phyloP scores from a whole-genome alignment of 805 yeast genomes.

The Crinitomyces ghanaensis region DNA sequence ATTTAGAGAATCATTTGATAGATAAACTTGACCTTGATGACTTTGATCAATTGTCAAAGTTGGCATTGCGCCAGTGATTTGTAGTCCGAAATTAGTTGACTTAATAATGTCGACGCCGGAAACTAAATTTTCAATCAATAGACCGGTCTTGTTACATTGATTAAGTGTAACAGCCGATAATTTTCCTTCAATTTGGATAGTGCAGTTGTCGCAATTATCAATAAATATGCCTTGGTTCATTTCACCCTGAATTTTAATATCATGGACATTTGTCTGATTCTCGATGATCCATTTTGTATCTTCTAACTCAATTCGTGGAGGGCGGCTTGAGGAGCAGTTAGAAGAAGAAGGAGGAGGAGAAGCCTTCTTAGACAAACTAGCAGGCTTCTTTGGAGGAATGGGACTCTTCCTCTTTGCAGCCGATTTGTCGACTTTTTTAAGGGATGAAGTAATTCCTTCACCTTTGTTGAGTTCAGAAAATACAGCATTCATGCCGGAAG shows the following conservation, averaged over 20 bases:
- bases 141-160: slow-evolving; percentile 58
- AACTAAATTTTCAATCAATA: slow-evolving; percentile 74
- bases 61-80: slow-evolving; percentile 72
- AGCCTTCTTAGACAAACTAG: slow-evolving; percentile 39
- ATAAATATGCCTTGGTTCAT: slow-evolving; percentile 84
- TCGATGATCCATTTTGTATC: slow-evolving; percentile 88
- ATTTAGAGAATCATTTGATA: slow-evolving; percentile 57
- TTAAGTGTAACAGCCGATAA: slow-evolving; percentile 78
- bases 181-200: slow-evolving; percentile 81
- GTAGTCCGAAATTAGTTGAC: slow-evolving; percentile 70
- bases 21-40: slow-evolving; percentile 73
- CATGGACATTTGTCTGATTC: slow-evolving; percentile 54
- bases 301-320: slow-evolving; percentile 54
- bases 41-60: slow-evolving; percentile 80
- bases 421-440: slow-evolving; percentile 85
- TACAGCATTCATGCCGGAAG: slow-evolving; percentile 70
- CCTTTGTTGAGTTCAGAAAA: slow-evolving; percentile 88
- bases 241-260: slow-evolving; percentile 64
- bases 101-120: slow-evolving; percentile 85
- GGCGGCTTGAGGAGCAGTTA: slow-evolving; percentile 30
- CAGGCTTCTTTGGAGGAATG: slow-evolving; percentile 75
- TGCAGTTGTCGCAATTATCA: slow-evolving; percentile 62
- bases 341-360: too few species aligned
- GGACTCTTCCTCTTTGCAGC: slow-evolving; percentile 94
- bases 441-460: slow-evolving; percentile 66